These are phyloP conservation scores for Candida sp. DNA, from an alignment of 1,139 yeast species.

Conservation along the genomic window DNA sequence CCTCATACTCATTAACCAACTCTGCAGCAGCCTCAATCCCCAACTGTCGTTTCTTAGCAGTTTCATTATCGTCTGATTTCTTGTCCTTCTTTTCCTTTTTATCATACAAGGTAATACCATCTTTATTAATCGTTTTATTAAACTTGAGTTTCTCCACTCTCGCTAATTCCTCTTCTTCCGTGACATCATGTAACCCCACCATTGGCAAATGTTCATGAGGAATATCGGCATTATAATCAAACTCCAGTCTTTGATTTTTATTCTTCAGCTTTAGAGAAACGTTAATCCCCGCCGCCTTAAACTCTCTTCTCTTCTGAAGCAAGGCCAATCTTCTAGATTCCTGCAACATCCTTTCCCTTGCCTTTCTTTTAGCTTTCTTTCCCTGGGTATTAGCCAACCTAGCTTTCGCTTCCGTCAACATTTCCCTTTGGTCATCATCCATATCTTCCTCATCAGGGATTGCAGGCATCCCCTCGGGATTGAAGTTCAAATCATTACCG, in stretches of 20 bases:
- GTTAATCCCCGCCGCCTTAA: slow-evolving; percentile 81
- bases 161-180: slow-evolving; percentile 50
- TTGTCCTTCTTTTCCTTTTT: slow-evolving; percentile 28
- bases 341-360: slow-evolving; percentile 74
- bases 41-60: slow-evolving; percentile 11
- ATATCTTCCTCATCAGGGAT: slow-evolving; percentile 66
- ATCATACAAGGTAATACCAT: slow-evolving; percentile 45
- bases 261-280: slow-evolving; percentile 49
- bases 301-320: slow-evolving; percentile 78
- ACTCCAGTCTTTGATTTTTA: slow-evolving; percentile 50
- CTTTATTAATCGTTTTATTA: slow-evolving; percentile 40
- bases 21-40: slow-evolving; percentile 33
- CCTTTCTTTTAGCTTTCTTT: slow-evolving; percentile 89
- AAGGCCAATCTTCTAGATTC: slow-evolving; percentile 74
- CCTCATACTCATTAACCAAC: slow-evolving; percentile 12
- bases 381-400: slow-evolving; percentile 93
- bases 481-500: slow-evolving; percentile 50
- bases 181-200: slow-evolving; percentile 66
- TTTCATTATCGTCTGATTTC: slow-evolving; percentile 19
- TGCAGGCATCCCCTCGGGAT: slow-evolving; percentile 83
- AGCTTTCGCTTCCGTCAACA: slow-evolving; percentile 92
- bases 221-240: slow-evolving; percentile 82
- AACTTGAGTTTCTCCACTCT: slow-evolving; percentile 36
- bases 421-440: slow-evolving; percentile 88
- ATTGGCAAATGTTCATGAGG: slow-evolving; percentile 77